Evolutionary conservation across 208 protist species (phyloP).

Genomic region (Wallacemonas sp.): DNA sequence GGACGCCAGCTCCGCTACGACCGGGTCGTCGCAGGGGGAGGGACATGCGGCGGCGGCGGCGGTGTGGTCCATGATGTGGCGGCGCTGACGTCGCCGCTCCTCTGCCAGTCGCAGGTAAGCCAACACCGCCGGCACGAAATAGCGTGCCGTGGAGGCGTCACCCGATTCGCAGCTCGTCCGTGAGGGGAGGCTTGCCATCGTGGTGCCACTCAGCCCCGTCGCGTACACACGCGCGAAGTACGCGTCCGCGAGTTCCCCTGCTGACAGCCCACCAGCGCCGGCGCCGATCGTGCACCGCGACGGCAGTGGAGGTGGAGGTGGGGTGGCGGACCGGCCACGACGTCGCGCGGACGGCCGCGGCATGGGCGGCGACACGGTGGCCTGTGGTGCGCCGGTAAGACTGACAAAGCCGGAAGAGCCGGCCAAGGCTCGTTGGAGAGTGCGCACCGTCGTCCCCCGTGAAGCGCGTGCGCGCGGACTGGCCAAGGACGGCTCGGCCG

Average conservation of each 20-base stretch:
- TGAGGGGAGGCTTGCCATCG: too few species aligned
- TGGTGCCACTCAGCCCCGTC: not conserved
- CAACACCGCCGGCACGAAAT: not conserved
- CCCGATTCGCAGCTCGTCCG: not conserved
- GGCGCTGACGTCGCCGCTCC: not conserved
- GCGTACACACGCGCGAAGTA: not conserved
- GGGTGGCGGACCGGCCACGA: not conserved
- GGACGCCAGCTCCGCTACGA: not conserved
- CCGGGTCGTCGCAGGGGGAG: not conserved
- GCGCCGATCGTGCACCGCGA: not conserved
- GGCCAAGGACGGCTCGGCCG: too few species aligned
- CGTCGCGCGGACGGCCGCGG: too few species aligned
- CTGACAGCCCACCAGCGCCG: too few species aligned
- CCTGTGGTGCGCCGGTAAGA: not conserved
- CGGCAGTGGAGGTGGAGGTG: not conserved
- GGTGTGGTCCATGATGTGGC: not conserved
- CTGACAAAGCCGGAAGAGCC: not conserved
- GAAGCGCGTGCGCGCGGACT: not conserved
- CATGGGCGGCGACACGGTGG: too few species aligned
- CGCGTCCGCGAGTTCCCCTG: not conserved
- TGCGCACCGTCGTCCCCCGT: not conserved
- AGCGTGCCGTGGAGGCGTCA: not conserved
- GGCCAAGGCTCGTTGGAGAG: not conserved
- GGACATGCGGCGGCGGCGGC: not conserved
- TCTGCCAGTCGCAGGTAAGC: slow-evolving; percentile 1